These are phyloP conservation scores for Ricinus communis DNA, from an alignment of 345 rosid genomes.

Conservation along the genomic window DNA sequence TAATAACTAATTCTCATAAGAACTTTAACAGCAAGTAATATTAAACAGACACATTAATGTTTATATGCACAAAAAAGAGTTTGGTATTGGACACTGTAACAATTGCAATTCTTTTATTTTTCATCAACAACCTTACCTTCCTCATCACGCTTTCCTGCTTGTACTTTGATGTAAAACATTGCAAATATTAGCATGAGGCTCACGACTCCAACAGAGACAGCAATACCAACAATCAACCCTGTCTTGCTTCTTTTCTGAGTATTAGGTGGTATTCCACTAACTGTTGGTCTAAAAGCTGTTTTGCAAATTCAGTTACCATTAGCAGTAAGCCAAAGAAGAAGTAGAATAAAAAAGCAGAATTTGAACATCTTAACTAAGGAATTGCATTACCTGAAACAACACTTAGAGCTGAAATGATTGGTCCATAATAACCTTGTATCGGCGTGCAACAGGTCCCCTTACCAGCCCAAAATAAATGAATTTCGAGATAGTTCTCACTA, in stretches of 20 bases:
- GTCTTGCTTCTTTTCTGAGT: conserved; percentile 12
- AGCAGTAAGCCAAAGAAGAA: background rate
- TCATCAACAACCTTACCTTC: conserved; percentile 18
- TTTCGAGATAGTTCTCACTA: conserved; percentile 50
- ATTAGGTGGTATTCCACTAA: conserved; percentile 18
- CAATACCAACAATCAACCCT: conserved; percentile 27
- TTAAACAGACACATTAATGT: no score
- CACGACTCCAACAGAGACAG: conserved; percentile 11
- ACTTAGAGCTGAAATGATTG: conserved; percentile 44
- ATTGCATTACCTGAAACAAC: conserved; percentile 31
- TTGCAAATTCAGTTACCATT: background rate
- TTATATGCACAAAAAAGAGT: no score
- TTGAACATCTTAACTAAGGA: background rate
- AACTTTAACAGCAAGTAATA: no score
- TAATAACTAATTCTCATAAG: no score
- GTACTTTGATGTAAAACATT: conserved; percentile 1
- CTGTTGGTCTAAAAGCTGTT: conserved; percentile 20
- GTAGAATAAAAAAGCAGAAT: background rate
- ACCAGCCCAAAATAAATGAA: conserved; percentile 71
- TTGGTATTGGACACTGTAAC: no score
- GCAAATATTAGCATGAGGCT: conserved; percentile 6
- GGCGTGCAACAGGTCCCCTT: conserved; percentile 58
- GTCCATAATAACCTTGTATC: conserved; percentile 53
- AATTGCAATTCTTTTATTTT: background rate
- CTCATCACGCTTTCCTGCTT: conserved; percentile 11